phyloP scores from a whole-genome alignment of 495 filamentous ascomycete species.

The Aspergillus steynii region DNA sequence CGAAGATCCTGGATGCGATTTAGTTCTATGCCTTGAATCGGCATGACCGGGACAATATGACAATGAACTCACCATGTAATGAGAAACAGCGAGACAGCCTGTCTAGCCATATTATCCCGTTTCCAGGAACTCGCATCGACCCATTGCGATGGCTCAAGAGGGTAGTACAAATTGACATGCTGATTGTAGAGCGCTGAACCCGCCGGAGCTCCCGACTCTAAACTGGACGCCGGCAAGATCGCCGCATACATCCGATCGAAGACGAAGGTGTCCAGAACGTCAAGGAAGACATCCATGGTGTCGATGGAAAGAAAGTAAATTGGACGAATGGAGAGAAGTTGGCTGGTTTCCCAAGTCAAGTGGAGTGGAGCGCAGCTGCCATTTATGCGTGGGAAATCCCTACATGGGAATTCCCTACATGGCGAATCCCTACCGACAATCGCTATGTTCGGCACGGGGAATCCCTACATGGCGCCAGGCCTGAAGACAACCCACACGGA shows the following conservation, averaged over 20 bases:
- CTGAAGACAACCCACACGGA: no score
- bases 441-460: neutral
- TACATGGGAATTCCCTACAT: constrained; percentile 1
- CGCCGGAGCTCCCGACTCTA: neutral
- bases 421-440: neutral
- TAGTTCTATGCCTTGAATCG: neutral
- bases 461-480: constrained; percentile 30
- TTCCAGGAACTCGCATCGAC: constrained; percentile 68
- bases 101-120: constrained; percentile 66
- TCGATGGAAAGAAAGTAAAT: neutral
- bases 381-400: constrained; percentile 1
- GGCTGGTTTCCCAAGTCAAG: neutral
- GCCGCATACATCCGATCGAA: constrained; percentile 70
- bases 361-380: neutral
- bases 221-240: constrained; percentile 47
- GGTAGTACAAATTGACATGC: constrained; percentile 1
- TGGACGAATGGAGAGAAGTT: neutral
- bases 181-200: neutral
- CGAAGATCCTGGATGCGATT: constrained; percentile 40
- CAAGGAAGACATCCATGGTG: constrained; percentile 78
- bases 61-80: constrained; percentile 63
- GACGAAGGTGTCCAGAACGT: constrained; percentile 68
- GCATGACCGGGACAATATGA: no score
- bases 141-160: constrained; percentile 58
- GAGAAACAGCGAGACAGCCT: constrained; percentile 62